Evolutionary conservation across 2,329 filamentous ascomycete genomes (phyloP).

Genomic region (Phoma herbarum): DNA sequence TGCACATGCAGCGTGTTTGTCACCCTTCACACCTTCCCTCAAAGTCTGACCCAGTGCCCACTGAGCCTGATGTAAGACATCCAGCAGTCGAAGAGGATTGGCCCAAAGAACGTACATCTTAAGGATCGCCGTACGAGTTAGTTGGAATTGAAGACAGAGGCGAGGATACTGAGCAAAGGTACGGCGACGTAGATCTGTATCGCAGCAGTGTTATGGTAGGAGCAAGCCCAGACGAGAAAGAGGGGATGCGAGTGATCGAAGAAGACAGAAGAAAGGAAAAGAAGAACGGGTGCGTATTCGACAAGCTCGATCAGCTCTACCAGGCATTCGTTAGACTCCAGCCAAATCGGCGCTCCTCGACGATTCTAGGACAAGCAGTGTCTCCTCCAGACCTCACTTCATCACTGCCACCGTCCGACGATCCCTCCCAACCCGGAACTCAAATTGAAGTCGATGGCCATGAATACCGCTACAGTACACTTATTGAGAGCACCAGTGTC

Average conservation of each 20-base stretch:
- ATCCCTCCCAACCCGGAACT: too few relatives aligned
- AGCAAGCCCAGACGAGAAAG: conserved; percentile 17
- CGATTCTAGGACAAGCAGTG: neutral
- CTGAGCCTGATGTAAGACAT: neutral
- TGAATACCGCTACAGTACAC: neutral
- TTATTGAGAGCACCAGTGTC: neutral
- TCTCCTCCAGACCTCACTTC: neutral
- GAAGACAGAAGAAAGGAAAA: neutral
- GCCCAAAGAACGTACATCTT: conserved; percentile 12
- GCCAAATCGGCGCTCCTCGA: neutral
- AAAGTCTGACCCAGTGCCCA: conserved; percentile 2
- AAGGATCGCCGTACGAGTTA: conserved; percentile 10
- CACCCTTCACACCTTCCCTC: neutral
- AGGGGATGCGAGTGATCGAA: neutral
- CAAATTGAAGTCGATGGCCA: neutral
- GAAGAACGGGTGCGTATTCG: neutral
- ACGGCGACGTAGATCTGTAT: conserved; percentile 25
- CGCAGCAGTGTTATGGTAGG: conserved; percentile 34
- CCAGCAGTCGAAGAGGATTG: conserved; percentile 8
- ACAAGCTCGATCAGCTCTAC: neutral
- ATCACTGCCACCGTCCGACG: too few relatives aligned
- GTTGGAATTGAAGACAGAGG: conserved; percentile 28
- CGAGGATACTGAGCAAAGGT: conserved; percentile 21
- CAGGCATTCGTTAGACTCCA: neutral
- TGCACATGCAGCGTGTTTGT: conserved; percentile 17